Conservation (phyloP, 2,329 filamentous ascomycete species). For the Botrytis pseudocinerea region DNA sequence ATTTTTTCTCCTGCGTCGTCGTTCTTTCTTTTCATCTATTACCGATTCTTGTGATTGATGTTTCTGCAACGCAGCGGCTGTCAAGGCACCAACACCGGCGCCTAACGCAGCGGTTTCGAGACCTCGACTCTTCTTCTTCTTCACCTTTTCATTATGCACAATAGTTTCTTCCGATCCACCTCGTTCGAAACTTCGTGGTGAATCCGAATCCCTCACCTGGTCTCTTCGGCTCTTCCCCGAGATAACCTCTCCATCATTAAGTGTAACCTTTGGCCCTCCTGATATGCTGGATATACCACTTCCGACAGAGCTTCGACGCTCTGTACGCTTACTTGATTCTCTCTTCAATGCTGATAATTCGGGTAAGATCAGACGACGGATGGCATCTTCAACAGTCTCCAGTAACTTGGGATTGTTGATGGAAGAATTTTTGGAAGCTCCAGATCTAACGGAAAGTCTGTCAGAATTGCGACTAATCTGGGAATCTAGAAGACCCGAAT, state of each 20-base stretch:
- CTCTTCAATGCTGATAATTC: conserved; percentile 90
- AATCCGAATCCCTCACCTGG: conserved; percentile 34
- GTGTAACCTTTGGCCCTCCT: conserved; percentile 57
- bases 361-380: conserved; percentile 73
- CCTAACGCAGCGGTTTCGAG: conserved; percentile 36
- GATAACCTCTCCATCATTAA: conserved; percentile 58
- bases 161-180: conserved; percentile 50
- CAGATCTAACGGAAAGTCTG: conserved; percentile 59
- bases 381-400: conserved; percentile 73
- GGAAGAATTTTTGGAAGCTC: conserved; percentile 55
- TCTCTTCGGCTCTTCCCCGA: conserved; percentile 56
- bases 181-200: conserved; percentile 41
- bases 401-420: conserved; percentile 72
- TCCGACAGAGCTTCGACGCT: conserved; percentile 14
- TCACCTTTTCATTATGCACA: conserved; percentile 51
- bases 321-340: conserved; percentile 75
- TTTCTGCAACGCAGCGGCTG: conserved; percentile 61
- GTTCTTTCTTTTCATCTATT: conserved; percentile 48
- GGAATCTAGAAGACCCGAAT: conserved; percentile 57
- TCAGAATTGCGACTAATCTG: conserved; percentile 57
- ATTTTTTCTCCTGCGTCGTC: conserved; percentile 45
- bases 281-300: conserved; percentile 58
- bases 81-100: conserved; percentile 55
- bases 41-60: conserved; percentile 64
- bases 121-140: conserved; percentile 36